These are phyloP conservation scores for Leucaena leucocephala DNA, from an alignment of 306 rosid species.

Conservation along the genomic window DNA sequence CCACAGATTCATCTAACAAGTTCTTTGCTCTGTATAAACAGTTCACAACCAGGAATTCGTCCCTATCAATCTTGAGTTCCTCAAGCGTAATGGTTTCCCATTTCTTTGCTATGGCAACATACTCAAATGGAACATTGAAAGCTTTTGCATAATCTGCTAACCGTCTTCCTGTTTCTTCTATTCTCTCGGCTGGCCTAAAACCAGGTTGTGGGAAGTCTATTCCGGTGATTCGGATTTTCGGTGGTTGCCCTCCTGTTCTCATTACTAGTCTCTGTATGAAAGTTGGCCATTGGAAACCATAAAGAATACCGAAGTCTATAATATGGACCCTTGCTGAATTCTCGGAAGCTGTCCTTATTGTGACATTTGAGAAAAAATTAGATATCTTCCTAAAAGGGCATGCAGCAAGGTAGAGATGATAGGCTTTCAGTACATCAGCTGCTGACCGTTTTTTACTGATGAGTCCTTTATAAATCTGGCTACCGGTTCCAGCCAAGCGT, in stretches of 20 bases:
- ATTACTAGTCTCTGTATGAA: slow-evolving; percentile 63
- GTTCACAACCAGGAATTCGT: slow-evolving; percentile 72
- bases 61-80: slow-evolving; percentile 80
- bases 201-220: slow-evolving; percentile 95
- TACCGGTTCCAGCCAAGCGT: slow-evolving; percentile 97
- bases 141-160: slow-evolving; percentile 75
- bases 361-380: slow-evolving; percentile 63
- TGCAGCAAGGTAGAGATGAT: slow-evolving; percentile 80
- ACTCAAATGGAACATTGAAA: slow-evolving; percentile 82
- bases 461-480: slow-evolving; percentile 91
- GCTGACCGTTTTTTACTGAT: slow-evolving; percentile 70
- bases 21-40: slow-evolving; percentile 78
- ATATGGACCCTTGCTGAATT: slow-evolving; percentile 67
- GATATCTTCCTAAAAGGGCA: slow-evolving; percentile 84
- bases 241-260: slow-evolving; percentile 76
- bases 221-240: slow-evolving; percentile 87
- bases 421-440: slow-evolving; percentile 76
- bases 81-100: slow-evolving; percentile 85
- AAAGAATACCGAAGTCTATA: slow-evolving; percentile 90
- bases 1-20: slow-evolving; percentile 83
- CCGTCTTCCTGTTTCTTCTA: slow-evolving; percentile 88
- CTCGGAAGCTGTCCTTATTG: slow-evolving; percentile 46
- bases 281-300: slow-evolving; percentile 98
- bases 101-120: slow-evolving; percentile 75
- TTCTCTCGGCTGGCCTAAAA: slow-evolving; percentile 92